Evolutionary conservation across 768 basidiomycete species (phyloP), one percentile per base, ranked within the genome.

Genomic region (Pleurotus tuoliensis): DNA sequence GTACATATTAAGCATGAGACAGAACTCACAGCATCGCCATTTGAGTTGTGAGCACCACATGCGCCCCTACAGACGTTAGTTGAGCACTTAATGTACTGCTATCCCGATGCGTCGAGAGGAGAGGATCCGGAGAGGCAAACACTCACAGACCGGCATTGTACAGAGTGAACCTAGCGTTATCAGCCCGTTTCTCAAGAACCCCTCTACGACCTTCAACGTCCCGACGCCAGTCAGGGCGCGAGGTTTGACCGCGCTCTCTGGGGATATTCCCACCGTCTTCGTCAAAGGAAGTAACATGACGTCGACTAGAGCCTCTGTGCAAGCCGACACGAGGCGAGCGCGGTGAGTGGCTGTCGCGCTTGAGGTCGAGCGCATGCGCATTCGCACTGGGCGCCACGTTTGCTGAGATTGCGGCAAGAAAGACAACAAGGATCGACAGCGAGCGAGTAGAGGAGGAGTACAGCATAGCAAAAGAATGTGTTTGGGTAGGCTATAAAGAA

Each of bases 31-130:
- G 63, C 71, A 24, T 72, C 72, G 37, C 51, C 60, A 12, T 62
- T 61, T 15, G 38, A 20, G 60, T 72, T 71, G 22, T 56, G 56
- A 16, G 58, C 60, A 27, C 73, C 73, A 57, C 78, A 80, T 4
- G 79, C 77, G 47, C 77, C 79, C 54, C 78, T 80, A 51, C 53
- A 60, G 20, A 59, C 16, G 39, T 16, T 18, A 41, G 50, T 34
- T 34, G 8, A 34, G 40, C 40, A 13, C 40, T 13, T 41, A 22
- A 5, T 16, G 11, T n/a, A 44, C 20, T 18, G 41, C n/a, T 44
- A n/a, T 13, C 41, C 41, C 30, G 38, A 9, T 3, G 25, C 9
- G 25, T 13, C 12, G 13, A 41, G 37, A 27, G 49, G 12, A 44
- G 51, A 56, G 57, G 58, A n/a, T n/a, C n/a, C n/a, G n/a, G 56